Evolutionary conservation across 2,329 filamentous ascomycete species (phyloP), one percentile per base, ranked within the genome.

Genomic region (Geosmithia putterillii): DNA sequence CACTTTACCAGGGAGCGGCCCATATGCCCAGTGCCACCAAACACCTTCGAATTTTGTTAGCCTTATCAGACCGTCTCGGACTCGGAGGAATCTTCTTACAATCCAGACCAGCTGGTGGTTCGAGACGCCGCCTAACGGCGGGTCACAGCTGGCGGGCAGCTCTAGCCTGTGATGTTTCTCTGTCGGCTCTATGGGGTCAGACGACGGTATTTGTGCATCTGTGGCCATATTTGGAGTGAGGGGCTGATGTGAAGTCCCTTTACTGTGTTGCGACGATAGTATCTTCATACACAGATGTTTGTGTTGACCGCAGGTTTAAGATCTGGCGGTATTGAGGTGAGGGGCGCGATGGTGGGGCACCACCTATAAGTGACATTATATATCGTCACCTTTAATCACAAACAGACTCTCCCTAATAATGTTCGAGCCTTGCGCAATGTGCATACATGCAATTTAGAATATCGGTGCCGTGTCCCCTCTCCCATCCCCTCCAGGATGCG

Each of bases 11-110:
- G 76, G 7, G 86, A 94, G 42, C 87, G 82, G 46, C 92, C 92
- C 73, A 96, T 94, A 56, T 98, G 92, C 44, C 92, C 92, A n/a
- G 89, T 95, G 41, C 87, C 89, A 41, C 92, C 92, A 62, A 95
- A 98, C 44, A 96, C 71, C 86, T 88, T 47, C 36, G 14, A 46
- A 42, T 15, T 25, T 39, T 40, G n/a, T 41, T 15, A 50, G 42
- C 18, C 15, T 17, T 41, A 17, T 17, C 10, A 40, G 15, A 21
- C 9, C 21, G 28, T n/a, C n/a, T n/a, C n/a, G n/a, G n/a, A n/a
- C n/a, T 34, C 17, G 18, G 12, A 20, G 19, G 8, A 38, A 32
- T 20, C 14, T 40, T 14, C 79, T 58, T 70, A 92, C 86, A 57
- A 96, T 79, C 90, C 90, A 96, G 65, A 90, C 82, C 48, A 88